Evolutionary conservation across 352 stramenopile species (phyloP), one percentile per base, ranked within the genome.

Genomic region (Pythium rishiriense): DNA sequence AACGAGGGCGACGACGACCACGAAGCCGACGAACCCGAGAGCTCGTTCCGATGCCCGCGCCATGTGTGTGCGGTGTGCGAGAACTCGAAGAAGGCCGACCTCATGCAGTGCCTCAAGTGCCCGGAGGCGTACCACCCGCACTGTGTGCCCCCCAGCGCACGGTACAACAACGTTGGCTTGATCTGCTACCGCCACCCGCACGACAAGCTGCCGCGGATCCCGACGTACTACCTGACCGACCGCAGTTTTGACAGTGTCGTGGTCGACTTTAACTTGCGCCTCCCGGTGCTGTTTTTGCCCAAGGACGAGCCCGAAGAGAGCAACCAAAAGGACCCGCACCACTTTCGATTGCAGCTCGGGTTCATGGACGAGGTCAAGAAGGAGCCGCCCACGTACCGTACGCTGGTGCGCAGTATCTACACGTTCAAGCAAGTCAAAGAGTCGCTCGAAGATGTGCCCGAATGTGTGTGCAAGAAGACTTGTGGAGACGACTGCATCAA

Each of bases 401-500:
- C 83, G 60, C 69, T 96, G 26, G 68, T 69, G 47, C 77, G 83
- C 31, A 96, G 79, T 59, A 85, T 93, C 58, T 96, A 95, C 74
- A 92, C 83, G 24, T 96, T 93, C 66, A 96, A 96, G 60, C 83
- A 82, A 56, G 69, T 68, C 15, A 92, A 89, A 53, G 66, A 84
- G 25, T 88, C 80, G 15, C 60, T 94, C 25, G 83, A 94, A 51
- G 88, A 96, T 56, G 69, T 81, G 14, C 85, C 88, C 7, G 76
- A 85, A 72, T 96, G 88, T 64, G 64, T 89, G 4, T 96, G 88
- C 72, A 94, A 76, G 56, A 66, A 76, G 19, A 55, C 46, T 17
- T 98, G 94, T 58, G 88, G 76, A 49, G 93, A 98, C n/a, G 70
- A 97, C 55, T 98, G 94, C 64, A 96, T 98, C 59, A 98, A 98